Base-by-base conservation (phyloP, 2,329 filamentous ascomycete species). In the Pyrenochaeta sp. region DNA sequence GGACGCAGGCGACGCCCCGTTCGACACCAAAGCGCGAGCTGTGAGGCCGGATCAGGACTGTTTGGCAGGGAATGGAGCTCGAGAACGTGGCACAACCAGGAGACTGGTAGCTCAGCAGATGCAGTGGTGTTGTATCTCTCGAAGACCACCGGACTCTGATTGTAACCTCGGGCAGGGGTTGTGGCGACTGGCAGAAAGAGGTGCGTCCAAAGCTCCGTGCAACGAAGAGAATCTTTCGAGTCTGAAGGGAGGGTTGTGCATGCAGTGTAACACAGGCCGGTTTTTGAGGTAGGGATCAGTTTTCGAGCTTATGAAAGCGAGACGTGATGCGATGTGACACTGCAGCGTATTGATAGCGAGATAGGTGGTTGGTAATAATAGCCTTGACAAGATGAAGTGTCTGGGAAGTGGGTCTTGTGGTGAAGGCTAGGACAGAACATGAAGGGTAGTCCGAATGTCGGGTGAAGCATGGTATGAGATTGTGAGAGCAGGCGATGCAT, bases 1-100 rank as follows among this genome's bases (percentile, higher is more conserved):
- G 49, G 54, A 43, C 47, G 40, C 58, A 59, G 51, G 47, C n/a
- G 27, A 25, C 22, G 34, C 43, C 37, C 47, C 30, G 47, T n/a
- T 39, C 43, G 36, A 55, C 42, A 32, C 47, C 36, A 52, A 43
- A 50, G 46, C 52, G 55, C 48, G 44, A 56, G 45, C 56, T 50
- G 50, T 50, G 50, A 54, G 52, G 32, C 47, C 42, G 39, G 27
- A 40, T 54, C 34, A 27, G 40, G 40, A 28, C n/a, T 30, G 52
- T 37, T 22, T 27, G 43, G 34, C 54, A 56, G 52, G 46, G 49
- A 52, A 54, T 39, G 44, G 24, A 59, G 59, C 52, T 50, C 47
- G 37, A 64, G 59, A 68, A 61, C 56, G 68, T 70, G 56, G 59
- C 58, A 68, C 66, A 66, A 63, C 54, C 57, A 65, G 50, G 57